Percentiles rank a stretch among this genome's conserved stretches.
These are phyloP conservation scores for Rhizopus stolonifer DNA, from an alignment of 371 early-diverging fungal genomes.

Conservation along the genomic window DNA sequence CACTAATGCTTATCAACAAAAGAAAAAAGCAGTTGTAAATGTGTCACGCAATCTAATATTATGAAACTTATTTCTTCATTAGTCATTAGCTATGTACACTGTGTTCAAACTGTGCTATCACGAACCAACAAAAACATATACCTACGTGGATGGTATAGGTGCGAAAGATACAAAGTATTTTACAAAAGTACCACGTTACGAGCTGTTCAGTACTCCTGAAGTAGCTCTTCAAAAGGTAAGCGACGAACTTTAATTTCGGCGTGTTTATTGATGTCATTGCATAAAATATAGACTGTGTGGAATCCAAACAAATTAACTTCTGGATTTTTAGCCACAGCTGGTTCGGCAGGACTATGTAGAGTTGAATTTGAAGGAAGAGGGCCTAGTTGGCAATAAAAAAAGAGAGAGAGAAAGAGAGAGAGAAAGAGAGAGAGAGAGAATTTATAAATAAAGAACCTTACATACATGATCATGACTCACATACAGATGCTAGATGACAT, in stretches of 20 bases:
- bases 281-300: neutral
- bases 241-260: neutral
- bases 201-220: slow-evolving; percentile 8
- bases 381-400: neutral
- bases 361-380: slow-evolving; percentile 26
- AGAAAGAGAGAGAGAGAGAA: too few relatives aligned
- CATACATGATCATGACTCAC: neutral
- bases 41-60: neutral
- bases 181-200: slow-evolving; percentile 4
- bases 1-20: slow-evolving; percentile 11
- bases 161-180: slow-evolving; percentile 4
- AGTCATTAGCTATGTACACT: neutral
- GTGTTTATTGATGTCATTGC: neutral
- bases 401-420: too few relatives aligned
- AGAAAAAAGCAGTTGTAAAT: slow-evolving; percentile 6
- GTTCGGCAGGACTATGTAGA: slow-evolving; percentile 26
- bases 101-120: slow-evolving; percentile 17
- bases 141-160: slow-evolving; percentile 24
- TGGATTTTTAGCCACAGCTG: neutral
- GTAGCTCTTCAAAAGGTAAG: slow-evolving; percentile 17
- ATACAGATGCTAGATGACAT: too few relatives aligned
- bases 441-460: neutral
- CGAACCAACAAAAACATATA: slow-evolving; percentile 7
- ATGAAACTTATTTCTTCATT: neutral
- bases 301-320: neutral